Evolutionary conservation across 495 filamentous ascomycete species (phyloP), one percentile per base, ranked within the genome.

Genomic region (Amniculicola lignicola): DNA sequence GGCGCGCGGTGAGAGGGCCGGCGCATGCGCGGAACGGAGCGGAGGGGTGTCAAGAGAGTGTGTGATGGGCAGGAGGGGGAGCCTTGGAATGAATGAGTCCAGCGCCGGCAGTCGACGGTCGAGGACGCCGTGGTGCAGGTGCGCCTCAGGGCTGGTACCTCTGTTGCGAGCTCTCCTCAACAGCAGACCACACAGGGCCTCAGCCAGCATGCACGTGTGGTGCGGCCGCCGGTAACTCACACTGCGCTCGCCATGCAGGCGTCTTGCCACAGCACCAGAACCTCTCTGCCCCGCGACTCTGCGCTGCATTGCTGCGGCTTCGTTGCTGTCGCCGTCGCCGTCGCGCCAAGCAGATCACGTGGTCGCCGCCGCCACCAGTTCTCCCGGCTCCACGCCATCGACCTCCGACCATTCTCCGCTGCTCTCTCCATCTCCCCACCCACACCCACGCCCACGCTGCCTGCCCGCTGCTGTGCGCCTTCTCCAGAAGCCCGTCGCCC

Each of bases 401-500:
- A 18, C 37, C 16, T 18, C 16, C 37, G 16, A 40, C 37, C 37
- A 9, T 18, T 6, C 11, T 19, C 37, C 37, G 29, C 53, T 9
- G 27, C 42, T 27, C 31, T n/a, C 45, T 35, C 37, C 36, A 43
- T 28, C 44, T 14, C 22, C 38, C 36, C 27, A 33, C 5, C 19
- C 22, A 11, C 54, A 36, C 24, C 54, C 33, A 9, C 41, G 28
- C 44, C 22, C 33, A 29, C 28, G n/a, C n/a, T n/a, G n/a, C n/a
- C n/a, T 15, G 14, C 45, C 25, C n/a, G 27, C 31, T 25, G 40
- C 31, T 29, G 12, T 19, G 10, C 22, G 24, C 24, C 55, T n/a
- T 6, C 22, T n/a, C 33, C 54, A 21, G 38, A 40, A 57, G 54
- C 18, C 35, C 10, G 22, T 50, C 46, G 23, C 39, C 45, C 27